Evolutionary conservation across 108 stramenopile genomes (phyloP).

Genomic region (Skeletonema marinoi): DNA sequence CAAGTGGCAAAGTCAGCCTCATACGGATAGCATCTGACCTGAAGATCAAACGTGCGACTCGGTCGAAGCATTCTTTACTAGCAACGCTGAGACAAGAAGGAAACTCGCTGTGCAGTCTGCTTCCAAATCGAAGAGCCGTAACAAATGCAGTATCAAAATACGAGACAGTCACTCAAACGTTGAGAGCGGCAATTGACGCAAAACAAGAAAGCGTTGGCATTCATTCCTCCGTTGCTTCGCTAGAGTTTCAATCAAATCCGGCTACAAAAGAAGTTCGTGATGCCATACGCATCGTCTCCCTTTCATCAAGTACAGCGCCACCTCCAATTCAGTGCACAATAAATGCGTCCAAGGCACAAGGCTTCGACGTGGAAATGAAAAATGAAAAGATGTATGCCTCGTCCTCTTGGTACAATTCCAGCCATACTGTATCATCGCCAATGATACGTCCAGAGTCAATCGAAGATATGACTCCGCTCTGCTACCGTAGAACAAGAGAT

Average conservation of each 20-base stretch:
- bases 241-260: slow-evolving; percentile 5
- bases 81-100: not conserved
- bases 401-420: slow-evolving; percentile 9
- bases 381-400: not conserved
- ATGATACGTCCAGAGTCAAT: slow-evolving; percentile 23
- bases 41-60: not conserved
- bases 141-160: not conserved
- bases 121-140: not conserved
- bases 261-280: slow-evolving; percentile 28
- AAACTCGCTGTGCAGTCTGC: not conserved
- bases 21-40: not conserved
- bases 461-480: slow-evolving; percentile 14
- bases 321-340: slow-evolving; percentile 17
- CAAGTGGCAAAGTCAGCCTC: not conserved
- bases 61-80: not conserved
- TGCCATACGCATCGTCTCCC: slow-evolving; percentile 7
- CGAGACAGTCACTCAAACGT: not conserved
- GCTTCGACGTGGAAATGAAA: not conserved
- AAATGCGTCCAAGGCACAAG: slow-evolving; percentile 2
- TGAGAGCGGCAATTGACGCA: not conserved
- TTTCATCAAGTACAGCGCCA: slow-evolving; percentile 2
- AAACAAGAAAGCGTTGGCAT: not conserved
- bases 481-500: slow-evolving; percentile 15
- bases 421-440: slow-evolving; percentile 21
- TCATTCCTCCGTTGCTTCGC: not conserved